These are phyloP conservation scores for Juglanconis sp. DNA, from an alignment of 2,329 filamentous ascomycete genomes.

Conservation along the genomic window DNA sequence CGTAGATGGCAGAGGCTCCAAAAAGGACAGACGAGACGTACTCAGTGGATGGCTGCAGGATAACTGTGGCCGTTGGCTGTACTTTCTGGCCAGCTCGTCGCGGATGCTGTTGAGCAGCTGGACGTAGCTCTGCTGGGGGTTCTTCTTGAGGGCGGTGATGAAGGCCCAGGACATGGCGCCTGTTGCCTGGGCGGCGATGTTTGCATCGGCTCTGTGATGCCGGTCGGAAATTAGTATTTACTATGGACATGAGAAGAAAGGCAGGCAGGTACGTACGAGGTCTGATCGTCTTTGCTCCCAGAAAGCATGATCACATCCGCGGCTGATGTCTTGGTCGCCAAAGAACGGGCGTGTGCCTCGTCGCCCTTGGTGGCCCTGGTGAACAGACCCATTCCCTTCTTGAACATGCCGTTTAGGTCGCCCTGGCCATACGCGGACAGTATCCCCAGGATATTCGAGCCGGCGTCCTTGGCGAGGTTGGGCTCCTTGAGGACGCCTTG, in stretches of 20 bases:
- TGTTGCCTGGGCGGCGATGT: conserved; percentile 62
- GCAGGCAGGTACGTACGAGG: conserved; percentile 65
- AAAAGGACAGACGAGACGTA: conserved; percentile 58
- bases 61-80: conserved; percentile 91
- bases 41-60: conserved; percentile 95
- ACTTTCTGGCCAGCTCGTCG: conserved; percentile 83
- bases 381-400: conserved; percentile 75
- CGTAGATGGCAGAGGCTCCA: no score
- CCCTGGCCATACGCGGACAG: conserved; percentile 62
- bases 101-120: conserved; percentile 94
- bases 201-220: background rate
- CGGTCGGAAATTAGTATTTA: background rate
- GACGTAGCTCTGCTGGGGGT: conserved; percentile 97
- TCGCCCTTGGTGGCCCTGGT: conserved; percentile 85
- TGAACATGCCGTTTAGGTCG: conserved; percentile 79
- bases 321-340: conserved; percentile 87
- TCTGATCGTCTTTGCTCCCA: conserved; percentile 94
- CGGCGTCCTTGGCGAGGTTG: conserved; percentile 65
- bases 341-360: conserved; percentile 74
- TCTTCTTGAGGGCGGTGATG: conserved; percentile 88
- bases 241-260: conserved; percentile 14
- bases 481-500: conserved; percentile 67
- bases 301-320: conserved; percentile 98
- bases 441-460: conserved; percentile 58
- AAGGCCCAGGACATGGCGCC: conserved; percentile 99